Evolutionary conservation across 345 rosid species (phyloP).

Genomic region (Camelina neglecta): DNA sequence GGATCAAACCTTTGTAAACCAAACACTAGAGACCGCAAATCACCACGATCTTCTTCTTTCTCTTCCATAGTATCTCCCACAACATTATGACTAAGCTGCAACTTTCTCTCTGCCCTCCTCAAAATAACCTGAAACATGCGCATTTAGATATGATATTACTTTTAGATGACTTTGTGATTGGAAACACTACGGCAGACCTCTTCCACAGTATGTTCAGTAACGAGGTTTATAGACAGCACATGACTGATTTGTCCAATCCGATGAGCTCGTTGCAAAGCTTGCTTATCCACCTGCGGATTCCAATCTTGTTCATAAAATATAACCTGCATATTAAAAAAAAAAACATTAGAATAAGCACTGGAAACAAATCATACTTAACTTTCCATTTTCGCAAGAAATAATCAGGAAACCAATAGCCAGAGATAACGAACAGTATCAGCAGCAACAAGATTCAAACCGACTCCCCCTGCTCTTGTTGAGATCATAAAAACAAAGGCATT

Average conservation of each 20-base stretch:
- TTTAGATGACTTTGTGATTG: constrained; percentile 1
- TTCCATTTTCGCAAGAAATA: neutral
- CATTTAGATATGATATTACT: constrained; percentile 20
- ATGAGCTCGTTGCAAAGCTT: constrained; percentile 92
- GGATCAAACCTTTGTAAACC: constrained; percentile 80
- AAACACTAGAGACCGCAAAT: constrained; percentile 69
- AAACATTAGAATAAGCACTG: constrained; percentile 27
- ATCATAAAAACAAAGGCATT: constrained; percentile 83
- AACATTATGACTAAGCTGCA: constrained; percentile 80
- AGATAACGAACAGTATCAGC: constrained; percentile 78
- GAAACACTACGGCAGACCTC: constrained; percentile 55
- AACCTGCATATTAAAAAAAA: constrained; percentile 51
- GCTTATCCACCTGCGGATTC: constrained; percentile 97
- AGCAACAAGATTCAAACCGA: constrained; percentile 91
- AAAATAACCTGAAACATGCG: constrained; percentile 63
- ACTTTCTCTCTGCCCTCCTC: constrained; percentile 78
- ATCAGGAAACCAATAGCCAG: neutral
- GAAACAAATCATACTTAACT: neutral
- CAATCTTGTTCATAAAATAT: constrained; percentile 95
- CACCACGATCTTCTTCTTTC: constrained; percentile 60
- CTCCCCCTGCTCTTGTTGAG: constrained; percentile 97
- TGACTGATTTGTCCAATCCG: constrained; percentile 90
- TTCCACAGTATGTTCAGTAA: constrained; percentile 68
- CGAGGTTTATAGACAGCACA: constrained; percentile 81
- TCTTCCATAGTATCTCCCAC: constrained; percentile 62